Evolutionary conservation across 225 moss, liverwort and hornwort genomes (phyloP).

Genomic region (Pseudisothecium myosuroides): DNA sequence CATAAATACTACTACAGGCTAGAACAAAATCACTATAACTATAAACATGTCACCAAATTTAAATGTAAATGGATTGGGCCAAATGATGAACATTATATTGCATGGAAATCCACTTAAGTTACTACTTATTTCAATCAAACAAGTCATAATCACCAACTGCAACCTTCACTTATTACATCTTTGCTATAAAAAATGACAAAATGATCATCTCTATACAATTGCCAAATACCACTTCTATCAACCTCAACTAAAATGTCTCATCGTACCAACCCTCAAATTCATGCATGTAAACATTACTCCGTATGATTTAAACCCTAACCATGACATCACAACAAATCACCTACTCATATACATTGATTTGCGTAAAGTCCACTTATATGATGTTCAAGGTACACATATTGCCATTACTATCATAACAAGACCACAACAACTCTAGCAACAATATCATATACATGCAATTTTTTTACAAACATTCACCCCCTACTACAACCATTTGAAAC

Average conservation of each 20-base stretch:
- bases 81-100: not conserved
- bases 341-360: not conserved
- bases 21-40: not conserved
- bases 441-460: too few species aligned
- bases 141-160: not conserved
- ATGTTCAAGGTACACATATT: fast-evolving
- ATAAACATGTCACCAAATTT: too few species aligned
- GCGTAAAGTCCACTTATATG: not conserved
- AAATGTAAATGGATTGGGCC: not conserved
- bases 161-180: not conserved
- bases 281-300: not conserved
- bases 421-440: not conserved
- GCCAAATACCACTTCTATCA: too few species aligned
- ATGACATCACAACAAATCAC: not conserved
- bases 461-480: not conserved
- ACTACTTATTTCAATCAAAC: not conserved
- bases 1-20: too few species aligned
- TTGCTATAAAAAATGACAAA: not conserved
- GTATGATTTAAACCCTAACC: fast-evolving
- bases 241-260: not conserved
- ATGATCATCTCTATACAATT: not conserved
- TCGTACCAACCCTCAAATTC: not conserved
- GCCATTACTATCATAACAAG: not conserved
- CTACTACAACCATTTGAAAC: not conserved
- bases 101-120: too few species aligned